phyloP scores from a whole-genome alignment of 495 filamentous ascomycete species.

The Chaetomium cochliodes region DNA sequence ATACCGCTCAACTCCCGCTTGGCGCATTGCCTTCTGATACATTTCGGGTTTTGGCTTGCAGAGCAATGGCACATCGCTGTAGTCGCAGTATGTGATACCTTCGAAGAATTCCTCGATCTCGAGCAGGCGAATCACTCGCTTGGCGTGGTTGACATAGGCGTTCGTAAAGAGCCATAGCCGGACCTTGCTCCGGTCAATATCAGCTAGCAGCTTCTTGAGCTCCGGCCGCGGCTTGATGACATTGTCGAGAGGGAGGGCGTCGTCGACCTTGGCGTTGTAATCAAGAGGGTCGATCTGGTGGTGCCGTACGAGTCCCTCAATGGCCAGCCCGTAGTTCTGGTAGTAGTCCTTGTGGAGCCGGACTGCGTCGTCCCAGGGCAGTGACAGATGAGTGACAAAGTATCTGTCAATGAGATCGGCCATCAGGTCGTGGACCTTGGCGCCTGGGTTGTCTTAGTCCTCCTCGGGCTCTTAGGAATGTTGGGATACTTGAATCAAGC shows the following conservation, averaged over 20 bases:
- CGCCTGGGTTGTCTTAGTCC: slow-evolving; percentile 44
- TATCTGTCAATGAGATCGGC: slow-evolving; percentile 74
- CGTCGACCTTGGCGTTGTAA: slow-evolving; percentile 93
- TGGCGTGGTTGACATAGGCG: slow-evolving; percentile 86
- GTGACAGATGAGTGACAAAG: slow-evolving; percentile 73
- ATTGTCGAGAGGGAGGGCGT: slow-evolving; percentile 83
- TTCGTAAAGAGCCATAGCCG: slow-evolving; percentile 95
- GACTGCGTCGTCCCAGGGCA: slow-evolving; percentile 69
- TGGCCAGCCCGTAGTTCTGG: slow-evolving; percentile 91
- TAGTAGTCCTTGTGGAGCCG: slow-evolving; percentile 89
- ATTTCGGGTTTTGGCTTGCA: slow-evolving; percentile 85
- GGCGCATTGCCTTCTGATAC: slow-evolving; percentile 75
- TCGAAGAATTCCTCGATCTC: slow-evolving; percentile 86
- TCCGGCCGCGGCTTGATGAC: slow-evolving; percentile 74
- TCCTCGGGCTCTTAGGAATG: background rate
- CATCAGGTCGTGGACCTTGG: slow-evolving; percentile 73
- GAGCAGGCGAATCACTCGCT: slow-evolving; percentile 75
- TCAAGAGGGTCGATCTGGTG: slow-evolving; percentile 94
- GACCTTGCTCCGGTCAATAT: slow-evolving; percentile 76
- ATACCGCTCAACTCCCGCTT: slow-evolving; percentile 57
- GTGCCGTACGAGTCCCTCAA: slow-evolving; percentile 88
- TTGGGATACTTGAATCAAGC: background rate
- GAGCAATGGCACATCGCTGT: slow-evolving; percentile 60
- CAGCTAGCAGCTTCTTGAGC: slow-evolving; percentile 71
- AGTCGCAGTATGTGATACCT: slow-evolving; percentile 91